Evolutionary conservation across 805 yeast genomes (phyloP), one percentile per base, ranked within the genome.

Genomic region (Scheffersomyces spartinae): DNA sequence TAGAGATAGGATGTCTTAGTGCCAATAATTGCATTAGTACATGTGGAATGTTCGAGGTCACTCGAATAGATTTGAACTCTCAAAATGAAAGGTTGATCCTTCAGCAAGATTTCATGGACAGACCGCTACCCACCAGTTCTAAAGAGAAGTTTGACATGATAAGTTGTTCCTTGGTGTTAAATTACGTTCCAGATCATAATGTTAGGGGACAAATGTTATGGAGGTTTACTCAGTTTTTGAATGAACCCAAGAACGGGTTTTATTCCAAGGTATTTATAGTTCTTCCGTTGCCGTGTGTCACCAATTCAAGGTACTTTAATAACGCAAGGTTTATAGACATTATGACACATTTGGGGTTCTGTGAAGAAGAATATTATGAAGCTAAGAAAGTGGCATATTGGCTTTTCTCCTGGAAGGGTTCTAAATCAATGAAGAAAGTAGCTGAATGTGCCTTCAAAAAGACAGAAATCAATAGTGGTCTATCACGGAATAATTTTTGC

Each of bases 1-100:
- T 88, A 15, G 98, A 88, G 47, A 76, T 88, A 21, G 98, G 98
- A 0, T 76, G 84, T 26, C 49, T 88, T 12, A 71, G 79, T 16
- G 69, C 80, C 0, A 46, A 64, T 20, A 88, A 88, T 42, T 53
- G 61, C 20, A 78, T 85, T 3, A 70, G 88, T 3, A 71, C 70
- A 2, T 53, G 74, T 31, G 61, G 62, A 2, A 34, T 68, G 3
- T 80, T 80, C 35, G 36, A 52, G 0, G 71, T 82, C 2, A 56
- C 49, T 2, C 61, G 85, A 24, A 79, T 88, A 8, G 98, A 88
- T 46, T 55, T 88, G 23, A 73, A 83, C 38, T 77, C 94, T 2
- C 88, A 80, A 45, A 74, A 75, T 28, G 81, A 76, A 1, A n/a
- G n/a, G n/a, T 66, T 62, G 5, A 84, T 88, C 6, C 26, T 61